phyloP scores from a whole-genome alignment of 1,284 basidiomycete species.

The Trichosporon sp. region DNA sequence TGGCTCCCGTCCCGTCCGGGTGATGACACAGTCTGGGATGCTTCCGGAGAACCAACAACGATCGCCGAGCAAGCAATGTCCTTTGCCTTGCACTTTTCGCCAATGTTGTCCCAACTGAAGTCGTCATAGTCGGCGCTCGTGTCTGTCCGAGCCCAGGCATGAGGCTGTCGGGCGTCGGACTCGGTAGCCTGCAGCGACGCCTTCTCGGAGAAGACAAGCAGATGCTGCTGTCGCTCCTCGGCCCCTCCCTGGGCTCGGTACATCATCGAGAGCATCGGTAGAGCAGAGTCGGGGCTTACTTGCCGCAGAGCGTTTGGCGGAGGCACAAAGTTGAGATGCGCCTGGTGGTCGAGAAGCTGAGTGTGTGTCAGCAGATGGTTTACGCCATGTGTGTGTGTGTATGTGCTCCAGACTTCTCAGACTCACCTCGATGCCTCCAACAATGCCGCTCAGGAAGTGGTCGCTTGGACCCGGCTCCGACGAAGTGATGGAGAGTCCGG shows the following conservation, averaged over 20 bases:
- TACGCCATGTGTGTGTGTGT: neutral
- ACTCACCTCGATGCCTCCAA: constrained; percentile 36
- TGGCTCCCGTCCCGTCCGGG: constrained; percentile 29
- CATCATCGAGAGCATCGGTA: constrained; percentile 32
- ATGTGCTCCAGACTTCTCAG: neutral
- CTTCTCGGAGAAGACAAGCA: constrained; percentile 34
- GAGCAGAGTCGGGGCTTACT: constrained; percentile 28
- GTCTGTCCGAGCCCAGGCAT: constrained; percentile 29
- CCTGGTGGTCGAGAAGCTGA: constrained; percentile 32
- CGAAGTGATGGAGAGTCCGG: constrained; percentile 30
- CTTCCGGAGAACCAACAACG: constrained; percentile 28
- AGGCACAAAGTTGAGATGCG: constrained; percentile 22
- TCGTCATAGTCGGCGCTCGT: constrained; percentile 30
- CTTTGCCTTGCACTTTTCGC: constrained; percentile 31
- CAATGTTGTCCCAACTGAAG: constrained; percentile 33
- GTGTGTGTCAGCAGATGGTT: constrained; percentile 22
- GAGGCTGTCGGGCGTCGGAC: constrained; percentile 25
- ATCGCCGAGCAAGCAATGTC: constrained; percentile 33
- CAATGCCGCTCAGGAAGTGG: constrained; percentile 32
- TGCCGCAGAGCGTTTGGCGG: constrained; percentile 28
- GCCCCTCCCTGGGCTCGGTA: constrained; percentile 15
- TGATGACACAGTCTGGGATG: constrained; percentile 7
- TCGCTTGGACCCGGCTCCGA: constrained; percentile 32
- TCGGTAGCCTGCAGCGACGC: constrained; percentile 28
- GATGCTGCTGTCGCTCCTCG: constrained; percentile 26